Conservation (phyloP, 2,329 filamentous ascomycete genomes). For the Fusarium transvaalense region DNA sequence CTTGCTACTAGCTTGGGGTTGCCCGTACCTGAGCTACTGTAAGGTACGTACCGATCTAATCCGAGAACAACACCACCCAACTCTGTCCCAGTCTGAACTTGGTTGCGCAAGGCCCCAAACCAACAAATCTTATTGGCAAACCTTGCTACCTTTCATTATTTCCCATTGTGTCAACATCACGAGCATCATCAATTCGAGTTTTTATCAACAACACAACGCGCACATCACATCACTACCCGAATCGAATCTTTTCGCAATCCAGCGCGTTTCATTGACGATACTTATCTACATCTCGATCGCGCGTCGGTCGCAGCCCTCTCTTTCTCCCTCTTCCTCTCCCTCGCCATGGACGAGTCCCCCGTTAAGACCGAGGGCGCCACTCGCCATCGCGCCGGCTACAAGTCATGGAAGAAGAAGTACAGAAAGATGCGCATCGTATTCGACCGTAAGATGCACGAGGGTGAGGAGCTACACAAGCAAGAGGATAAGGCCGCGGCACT, state of each 20-base stretch:
- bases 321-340: too few species aligned
- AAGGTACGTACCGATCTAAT: slow-evolving; percentile 37
- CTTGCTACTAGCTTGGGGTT: neutral
- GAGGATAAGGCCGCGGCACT: slow-evolving; percentile 85
- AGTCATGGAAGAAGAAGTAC: slow-evolving; percentile 92
- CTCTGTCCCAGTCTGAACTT: slow-evolving; percentile 19
- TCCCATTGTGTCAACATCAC: slow-evolving; percentile 20
- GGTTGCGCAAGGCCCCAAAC: slow-evolving; percentile 29
- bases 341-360: slow-evolving; percentile 52
- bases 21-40: slow-evolving; percentile 30
- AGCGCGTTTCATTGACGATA: slow-evolving; percentile 22
- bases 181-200: slow-evolving; percentile 32
- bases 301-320: slow-evolving; percentile 11
- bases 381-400: slow-evolving; percentile 65
- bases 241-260: neutral
- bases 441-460: slow-evolving; percentile 81
- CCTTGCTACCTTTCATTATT: slow-evolving; percentile 22
- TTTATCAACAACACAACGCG: slow-evolving; percentile 26
- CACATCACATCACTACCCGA: neutral
- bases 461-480: slow-evolving; percentile 83
- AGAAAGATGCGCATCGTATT: slow-evolving; percentile 88
- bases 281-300: slow-evolving; percentile 17
- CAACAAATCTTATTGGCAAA: slow-evolving; percentile 31
- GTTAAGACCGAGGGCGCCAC: slow-evolving; percentile 61
- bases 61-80: slow-evolving; percentile 40